These are phyloP conservation scores for Leccinum arenicola DNA, from an alignment of 768 basidiomycete genomes.

Conservation along the genomic window DNA sequence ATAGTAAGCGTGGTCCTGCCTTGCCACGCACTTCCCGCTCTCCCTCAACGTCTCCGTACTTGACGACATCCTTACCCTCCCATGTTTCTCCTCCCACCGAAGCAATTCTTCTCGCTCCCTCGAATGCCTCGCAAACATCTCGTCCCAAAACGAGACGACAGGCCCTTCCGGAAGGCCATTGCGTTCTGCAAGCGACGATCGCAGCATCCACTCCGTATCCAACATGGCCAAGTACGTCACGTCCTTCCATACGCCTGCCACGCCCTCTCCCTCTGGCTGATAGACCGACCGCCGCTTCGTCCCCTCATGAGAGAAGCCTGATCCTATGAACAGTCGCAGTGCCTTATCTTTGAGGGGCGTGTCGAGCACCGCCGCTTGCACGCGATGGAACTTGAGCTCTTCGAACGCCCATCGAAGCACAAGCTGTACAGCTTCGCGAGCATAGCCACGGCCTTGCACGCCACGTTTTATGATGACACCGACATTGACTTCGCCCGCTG, in stretches of 20 bases:
- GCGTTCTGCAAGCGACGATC: conserved; percentile 19
- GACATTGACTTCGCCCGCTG: conserved; percentile 48
- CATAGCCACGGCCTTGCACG: conserved; percentile 43
- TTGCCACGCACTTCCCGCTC: neutral
- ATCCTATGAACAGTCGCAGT: conserved; percentile 45
- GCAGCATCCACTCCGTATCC: conserved; percentile 57
- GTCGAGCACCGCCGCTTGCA: conserved; percentile 43
- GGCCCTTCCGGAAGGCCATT: conserved; percentile 14
- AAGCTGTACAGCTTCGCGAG: conserved; percentile 43
- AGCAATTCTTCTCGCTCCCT: conserved; percentile 55
- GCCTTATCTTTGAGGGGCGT: conserved; percentile 41
- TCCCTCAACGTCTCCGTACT: conserved; percentile 45
- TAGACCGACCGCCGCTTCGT: conserved; percentile 53
- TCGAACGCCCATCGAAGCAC: conserved; percentile 46
- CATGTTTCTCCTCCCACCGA: conserved; percentile 44
- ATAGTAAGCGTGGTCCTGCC: conserved; percentile 9
- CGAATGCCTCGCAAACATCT: conserved; percentile 55
- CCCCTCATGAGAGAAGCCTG: conserved; percentile 63
- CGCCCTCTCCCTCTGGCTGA: conserved; percentile 36
- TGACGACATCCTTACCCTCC: conserved; percentile 29
- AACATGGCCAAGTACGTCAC: conserved; percentile 58
- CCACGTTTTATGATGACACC: conserved; percentile 47
- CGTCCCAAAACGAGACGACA: conserved; percentile 55
- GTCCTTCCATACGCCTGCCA: conserved; percentile 52
- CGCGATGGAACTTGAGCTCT: conserved; percentile 33